These are phyloP conservation scores for Candida jianshihensis DNA, from an alignment of 805 yeast species.

Conservation along the genomic window DNA sequence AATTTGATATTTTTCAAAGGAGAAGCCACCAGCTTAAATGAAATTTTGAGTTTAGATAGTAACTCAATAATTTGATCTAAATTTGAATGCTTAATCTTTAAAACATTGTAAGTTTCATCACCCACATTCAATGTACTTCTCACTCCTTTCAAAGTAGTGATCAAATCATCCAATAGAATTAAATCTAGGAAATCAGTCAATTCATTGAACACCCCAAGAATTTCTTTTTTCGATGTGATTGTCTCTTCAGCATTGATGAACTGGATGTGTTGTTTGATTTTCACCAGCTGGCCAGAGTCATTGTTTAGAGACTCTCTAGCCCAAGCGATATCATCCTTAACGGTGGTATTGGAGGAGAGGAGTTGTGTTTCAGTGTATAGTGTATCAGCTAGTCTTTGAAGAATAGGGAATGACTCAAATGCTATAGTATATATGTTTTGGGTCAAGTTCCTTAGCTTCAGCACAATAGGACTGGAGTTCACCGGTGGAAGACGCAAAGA, in stretches of 20 bases:
- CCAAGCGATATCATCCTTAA: conserved; percentile 16
- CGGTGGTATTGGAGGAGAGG: neutral
- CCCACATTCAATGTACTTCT: neutral
- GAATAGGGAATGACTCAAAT: conserved; percentile 9
- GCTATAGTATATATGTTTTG: conserved; percentile 6
- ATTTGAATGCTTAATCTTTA: neutral
- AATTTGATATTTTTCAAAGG: neutral
- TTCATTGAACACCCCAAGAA: conserved; percentile 12
- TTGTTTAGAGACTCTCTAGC: conserved; percentile 8
- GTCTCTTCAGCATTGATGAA: conserved; percentile 17
- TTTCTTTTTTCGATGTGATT: conserved; percentile 12
- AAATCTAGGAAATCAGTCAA: conserved; percentile 8
- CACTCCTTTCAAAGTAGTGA: conserved; percentile 9
- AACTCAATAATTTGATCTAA: neutral
- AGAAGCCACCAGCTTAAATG: neutral
- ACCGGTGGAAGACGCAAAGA: conserved; percentile 10
- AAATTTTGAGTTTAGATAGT: neutral
- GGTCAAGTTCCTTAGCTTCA: conserved; percentile 5
- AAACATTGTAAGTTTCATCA: neutral
- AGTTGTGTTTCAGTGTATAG: neutral
- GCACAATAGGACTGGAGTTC: conserved; percentile 9
- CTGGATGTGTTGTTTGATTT: conserved; percentile 9
- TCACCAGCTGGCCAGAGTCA: conserved; percentile 9
- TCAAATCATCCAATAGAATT: conserved; percentile 13
- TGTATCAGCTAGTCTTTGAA: conserved; percentile 5